Evolutionary conservation across 2,329 filamentous ascomycete species (phyloP).

Genomic region (Exserohilum turcica): DNA sequence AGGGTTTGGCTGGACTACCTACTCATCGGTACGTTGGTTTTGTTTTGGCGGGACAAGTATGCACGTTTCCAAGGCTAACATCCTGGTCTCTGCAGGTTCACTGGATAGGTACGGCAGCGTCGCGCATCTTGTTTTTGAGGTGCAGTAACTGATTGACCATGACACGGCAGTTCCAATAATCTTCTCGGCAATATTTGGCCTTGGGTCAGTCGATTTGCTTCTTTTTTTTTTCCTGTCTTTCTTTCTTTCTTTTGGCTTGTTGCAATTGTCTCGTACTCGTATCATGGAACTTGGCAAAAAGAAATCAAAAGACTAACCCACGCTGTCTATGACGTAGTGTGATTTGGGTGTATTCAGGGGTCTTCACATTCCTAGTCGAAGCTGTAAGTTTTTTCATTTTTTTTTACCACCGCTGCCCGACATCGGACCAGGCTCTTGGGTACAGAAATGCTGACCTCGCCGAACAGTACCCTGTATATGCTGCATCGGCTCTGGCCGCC

Average conservation of each 20-base stretch:
- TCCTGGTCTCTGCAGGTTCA: constrained; percentile 50
- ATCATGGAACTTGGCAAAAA: constrained; percentile 29
- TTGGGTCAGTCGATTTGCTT: constrained; percentile 46
- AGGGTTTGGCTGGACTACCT: constrained; percentile 84
- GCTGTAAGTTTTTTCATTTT: constrained; percentile 51
- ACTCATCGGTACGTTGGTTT: constrained; percentile 71
- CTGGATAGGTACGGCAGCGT: constrained; percentile 54
- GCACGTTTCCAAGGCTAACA: constrained; percentile 40
- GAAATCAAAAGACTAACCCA: constrained; percentile 45
- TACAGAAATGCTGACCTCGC: constrained; percentile 29
- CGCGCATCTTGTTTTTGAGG: constrained; percentile 24
- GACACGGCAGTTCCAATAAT: constrained; percentile 54
- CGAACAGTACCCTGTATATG: constrained; percentile 55
- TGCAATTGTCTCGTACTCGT: constrained; percentile 23
- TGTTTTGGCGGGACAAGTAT: constrained; percentile 60
- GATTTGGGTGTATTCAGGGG: constrained; percentile 78
- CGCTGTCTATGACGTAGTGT: constrained; percentile 57
- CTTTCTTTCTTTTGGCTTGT: no score
- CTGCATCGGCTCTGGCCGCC: constrained; percentile 56
- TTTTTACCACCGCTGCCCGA: constrained; percentile 23
- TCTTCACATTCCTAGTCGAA: constrained; percentile 86
- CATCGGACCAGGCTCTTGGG: constrained; percentile 27
- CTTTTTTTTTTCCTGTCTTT: background rate
- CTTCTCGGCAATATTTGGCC: constrained; percentile 54
- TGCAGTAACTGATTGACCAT: constrained; percentile 42